phyloP scores from a whole-genome alignment of 306 rosid species.

The Pterocarpus santalinus region DNA sequence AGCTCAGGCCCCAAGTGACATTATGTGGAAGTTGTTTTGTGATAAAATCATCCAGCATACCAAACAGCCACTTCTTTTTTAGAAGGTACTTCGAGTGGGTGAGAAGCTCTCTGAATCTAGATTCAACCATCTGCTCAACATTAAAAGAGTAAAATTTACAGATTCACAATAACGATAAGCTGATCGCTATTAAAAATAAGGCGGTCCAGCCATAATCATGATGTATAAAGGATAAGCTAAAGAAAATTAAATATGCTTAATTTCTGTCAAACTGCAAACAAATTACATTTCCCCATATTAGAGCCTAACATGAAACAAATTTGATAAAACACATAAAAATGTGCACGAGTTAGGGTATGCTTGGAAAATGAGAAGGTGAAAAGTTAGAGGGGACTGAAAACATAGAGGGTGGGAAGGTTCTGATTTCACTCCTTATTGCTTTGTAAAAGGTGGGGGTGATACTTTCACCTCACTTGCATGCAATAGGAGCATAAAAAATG shows the following conservation, averaged over 20 bases:
- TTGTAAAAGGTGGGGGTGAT: background rate
- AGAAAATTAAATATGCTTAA: slow-evolving; percentile 11
- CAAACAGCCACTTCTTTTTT: slow-evolving; percentile 85
- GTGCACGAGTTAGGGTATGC: background rate
- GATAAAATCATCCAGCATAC: slow-evolving; percentile 80
- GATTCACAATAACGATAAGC: slow-evolving; percentile 1
- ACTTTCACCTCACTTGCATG: slow-evolving; percentile 21
- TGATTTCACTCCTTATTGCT: background rate
- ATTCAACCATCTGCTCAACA: slow-evolving; percentile 80
- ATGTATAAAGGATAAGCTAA: slow-evolving; percentile 15
- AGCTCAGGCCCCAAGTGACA: slow-evolving; percentile 94
- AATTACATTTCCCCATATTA: slow-evolving; percentile 20
- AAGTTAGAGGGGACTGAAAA: background rate
- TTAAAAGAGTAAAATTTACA: slow-evolving; percentile 37
- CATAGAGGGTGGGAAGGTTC: background rate
- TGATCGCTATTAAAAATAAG: background rate
- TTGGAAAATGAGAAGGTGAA: slow-evolving; percentile 6
- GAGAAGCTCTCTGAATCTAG: slow-evolving; percentile 79
- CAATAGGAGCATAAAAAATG: background rate
- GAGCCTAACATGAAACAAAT: slow-evolving; percentile 24
- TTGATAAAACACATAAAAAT: slow-evolving; percentile 1
- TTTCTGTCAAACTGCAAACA: slow-evolving; percentile 23
- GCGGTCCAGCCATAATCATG: slow-evolving; percentile 14
- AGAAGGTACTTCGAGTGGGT: slow-evolving; percentile 69
- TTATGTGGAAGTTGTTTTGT: slow-evolving; percentile 94